These are phyloP conservation scores for Colletotrichum tropicicola DNA, from an alignment of 2,329 filamentous ascomycete genomes.

Conservation along the genomic window DNA sequence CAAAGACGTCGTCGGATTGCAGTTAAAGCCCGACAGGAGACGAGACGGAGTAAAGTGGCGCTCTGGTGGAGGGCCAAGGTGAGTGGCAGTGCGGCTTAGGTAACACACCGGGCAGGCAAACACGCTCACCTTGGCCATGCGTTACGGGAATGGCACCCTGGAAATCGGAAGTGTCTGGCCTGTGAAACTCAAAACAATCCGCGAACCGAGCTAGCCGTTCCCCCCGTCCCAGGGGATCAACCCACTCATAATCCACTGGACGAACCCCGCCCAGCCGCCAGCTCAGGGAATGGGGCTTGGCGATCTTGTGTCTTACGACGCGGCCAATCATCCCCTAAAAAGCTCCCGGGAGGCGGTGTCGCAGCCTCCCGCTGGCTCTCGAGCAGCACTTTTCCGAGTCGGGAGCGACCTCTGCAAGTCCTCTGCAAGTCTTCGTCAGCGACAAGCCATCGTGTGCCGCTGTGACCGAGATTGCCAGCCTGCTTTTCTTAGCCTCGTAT, in stretches of 20 bases:
- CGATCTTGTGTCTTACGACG: conserved; percentile 21
- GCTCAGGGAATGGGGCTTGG: conserved; percentile 24
- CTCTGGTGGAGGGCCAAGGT: conserved; percentile 18
- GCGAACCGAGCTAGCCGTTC: conserved; percentile 21
- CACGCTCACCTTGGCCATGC: neutral
- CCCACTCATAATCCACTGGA: conserved; percentile 11
- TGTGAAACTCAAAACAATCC: conserved; percentile 26
- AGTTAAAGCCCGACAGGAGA: conserved; percentile 18
- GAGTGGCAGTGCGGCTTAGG: conserved; percentile 27
- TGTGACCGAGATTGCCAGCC: conserved; percentile 8
- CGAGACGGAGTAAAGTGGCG: conserved; percentile 24
- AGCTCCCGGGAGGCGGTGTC: conserved; percentile 4
- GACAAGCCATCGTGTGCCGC: conserved; percentile 6
- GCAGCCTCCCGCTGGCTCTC: neutral
- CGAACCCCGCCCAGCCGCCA: conserved; percentile 14
- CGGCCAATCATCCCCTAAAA: conserved; percentile 13
- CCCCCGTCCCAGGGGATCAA: conserved; percentile 3
- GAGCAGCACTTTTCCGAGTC: conserved; percentile 17
- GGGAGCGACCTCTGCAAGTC: neutral
- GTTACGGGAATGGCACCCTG: neutral
- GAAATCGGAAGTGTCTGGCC: conserved; percentile 22
- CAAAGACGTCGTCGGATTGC: conserved; percentile 12
- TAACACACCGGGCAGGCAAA: neutral
- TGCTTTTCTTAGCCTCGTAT: conserved; percentile 7
- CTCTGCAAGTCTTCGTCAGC: conserved; percentile 17